Base-by-base conservation (phyloP, 306 rosid genomes). In the Casuarina cunninghamiana region DNA sequence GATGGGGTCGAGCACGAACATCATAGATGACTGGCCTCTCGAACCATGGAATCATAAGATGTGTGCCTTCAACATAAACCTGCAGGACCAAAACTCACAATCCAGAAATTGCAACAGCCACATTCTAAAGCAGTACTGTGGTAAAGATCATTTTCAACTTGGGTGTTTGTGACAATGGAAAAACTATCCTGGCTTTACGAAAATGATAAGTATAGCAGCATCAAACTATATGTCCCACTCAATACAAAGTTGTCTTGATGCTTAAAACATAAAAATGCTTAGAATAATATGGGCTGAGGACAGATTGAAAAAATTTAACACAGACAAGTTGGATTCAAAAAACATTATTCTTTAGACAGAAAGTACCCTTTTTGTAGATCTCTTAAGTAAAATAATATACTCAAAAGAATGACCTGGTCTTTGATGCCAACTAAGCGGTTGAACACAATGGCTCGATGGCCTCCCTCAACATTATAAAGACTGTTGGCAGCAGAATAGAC, bases 391-490 rank as follows among this genome's bases (percentile, higher is more conserved):
- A 73, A 68, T 35, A 76, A 72, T 66, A 2, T 39, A 19, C 44
- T 35, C 3, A 1, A 75, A 69, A 69, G 3, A 75, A 68, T 68
- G 79, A 88, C 97, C 98, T 92, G 86, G 67, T 90, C 97, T 84
- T 94, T 92, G 75, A 94, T 49, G 77, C 93, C 97, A 38, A 81
- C 54, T 3, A 94, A 19, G 60, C 95, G 98, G 69, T 89, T 94
- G 86, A 92, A 94, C 77, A 92, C 91, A 58, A 94, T 88, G 55
- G 97, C 97, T 5, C 92, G 88, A 81, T 90, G 96, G 10, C 97
- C 92, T 81, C 97, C 97, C 60, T 94, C 97, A 19, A 92, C 97
- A 78, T 89, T 90, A 93, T 90, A 94, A 71, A 92, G 95, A 89
- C 95, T 87, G 72, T 90, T 84, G 35, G 87, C 11, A 78, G 84